Percentiles rank a stretch among this genome's conserved stretches.
These are phyloP conservation scores for Mrakia frigida DNA, from an alignment of 768 basidiomycete species.

Conservation along the genomic window DNA sequence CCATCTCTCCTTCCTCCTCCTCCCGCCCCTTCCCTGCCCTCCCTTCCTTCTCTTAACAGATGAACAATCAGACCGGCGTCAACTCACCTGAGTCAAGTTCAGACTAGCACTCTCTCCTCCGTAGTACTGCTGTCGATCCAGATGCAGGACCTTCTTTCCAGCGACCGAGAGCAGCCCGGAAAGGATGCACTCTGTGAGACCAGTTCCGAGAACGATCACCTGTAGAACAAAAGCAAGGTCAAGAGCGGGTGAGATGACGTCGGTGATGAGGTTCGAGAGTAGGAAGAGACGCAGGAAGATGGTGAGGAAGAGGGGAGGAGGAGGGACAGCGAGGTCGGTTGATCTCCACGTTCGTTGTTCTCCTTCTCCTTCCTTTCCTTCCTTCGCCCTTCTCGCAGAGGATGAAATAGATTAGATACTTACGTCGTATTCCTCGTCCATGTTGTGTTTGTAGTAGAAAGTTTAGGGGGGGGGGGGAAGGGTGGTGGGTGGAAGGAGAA, in stretches of 20 bases:
- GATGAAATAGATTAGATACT: neutral
- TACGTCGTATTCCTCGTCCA: slow-evolving; percentile 97
- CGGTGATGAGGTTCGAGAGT: too few relatives aligned
- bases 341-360: slow-evolving; percentile 13
- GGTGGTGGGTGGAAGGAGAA: too few relatives aligned
- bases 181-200: slow-evolving; percentile 95
- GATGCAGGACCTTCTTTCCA: slow-evolving; percentile 99
- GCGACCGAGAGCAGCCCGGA: slow-evolving; percentile 98
- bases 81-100: slow-evolving; percentile 86
- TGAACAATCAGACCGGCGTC: too few relatives aligned
- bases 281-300: neutral
- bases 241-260: neutral
- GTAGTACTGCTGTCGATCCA: slow-evolving; percentile 96
- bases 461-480: too few relatives aligned
- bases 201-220: slow-evolving; percentile 66
- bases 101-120: slow-evolving; percentile 95
- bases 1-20: neutral
- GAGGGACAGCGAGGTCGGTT: slow-evolving; percentile 52
- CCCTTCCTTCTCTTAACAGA: neutral
- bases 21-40: neutral
- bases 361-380: neutral
- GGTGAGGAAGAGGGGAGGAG: neutral
- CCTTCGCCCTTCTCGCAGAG: neutral
- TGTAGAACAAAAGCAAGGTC: slow-evolving; percentile 49
- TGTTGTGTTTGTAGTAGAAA: slow-evolving; percentile 39